A percentile compares a stretch with the other conserved stretches of the same genome.
Conservation (phyloP, 2,329 filamentous ascomycete species). For the Emmonsia crescens region DNA sequence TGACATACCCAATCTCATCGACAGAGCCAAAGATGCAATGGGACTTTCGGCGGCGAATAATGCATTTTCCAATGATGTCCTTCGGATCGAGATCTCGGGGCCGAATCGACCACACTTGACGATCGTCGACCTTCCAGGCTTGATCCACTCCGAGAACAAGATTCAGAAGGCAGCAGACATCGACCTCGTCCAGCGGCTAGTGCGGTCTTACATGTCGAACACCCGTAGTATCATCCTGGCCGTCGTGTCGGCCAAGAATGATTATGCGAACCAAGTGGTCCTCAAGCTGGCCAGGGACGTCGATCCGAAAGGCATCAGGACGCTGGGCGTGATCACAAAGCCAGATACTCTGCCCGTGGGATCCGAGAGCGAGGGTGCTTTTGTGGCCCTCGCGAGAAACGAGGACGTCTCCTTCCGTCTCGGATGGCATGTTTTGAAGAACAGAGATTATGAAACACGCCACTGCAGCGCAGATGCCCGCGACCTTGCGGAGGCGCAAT, state of each 20-base stretch:
- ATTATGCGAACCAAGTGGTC: slow-evolving; percentile 49
- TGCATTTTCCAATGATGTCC: slow-evolving; percentile 7
- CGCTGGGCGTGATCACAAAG: slow-evolving; percentile 26
- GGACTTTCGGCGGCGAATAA: slow-evolving; percentile 12
- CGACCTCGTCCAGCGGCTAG: slow-evolving; percentile 11
- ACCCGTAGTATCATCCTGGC: slow-evolving; percentile 50
- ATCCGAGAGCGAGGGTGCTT: slow-evolving; percentile 18
- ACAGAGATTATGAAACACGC: slow-evolving; percentile 14
- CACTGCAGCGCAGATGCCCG: slow-evolving; percentile 10
- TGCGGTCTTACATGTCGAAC: slow-evolving; percentile 43
- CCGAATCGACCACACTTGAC: slow-evolving; percentile 9
- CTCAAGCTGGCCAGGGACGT: slow-evolving; percentile 26
- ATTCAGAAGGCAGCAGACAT: slow-evolving; percentile 12
- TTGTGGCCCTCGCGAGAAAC: slow-evolving; percentile 18
- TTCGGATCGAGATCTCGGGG: slow-evolving; percentile 9
- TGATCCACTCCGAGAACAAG: slow-evolving; percentile 9
- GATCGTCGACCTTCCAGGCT: slow-evolving; percentile 11
- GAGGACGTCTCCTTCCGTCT: slow-evolving; percentile 17
- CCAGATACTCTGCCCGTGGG: slow-evolving; percentile 20
- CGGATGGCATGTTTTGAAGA: slow-evolving; percentile 22
- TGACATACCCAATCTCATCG: too few species aligned
- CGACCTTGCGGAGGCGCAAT: slow-evolving; percentile 16
- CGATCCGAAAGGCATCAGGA: slow-evolving; percentile 20
- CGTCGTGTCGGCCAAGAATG: slow-evolving; percentile 40
- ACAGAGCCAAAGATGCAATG: slow-evolving; percentile 8